A percentile compares a stretch with the other conserved stretches of the same genome.
Evolutionary conservation across 1,284 basidiomycete genomes (phyloP).

Genomic region (Malassezia psittaci): DNA sequence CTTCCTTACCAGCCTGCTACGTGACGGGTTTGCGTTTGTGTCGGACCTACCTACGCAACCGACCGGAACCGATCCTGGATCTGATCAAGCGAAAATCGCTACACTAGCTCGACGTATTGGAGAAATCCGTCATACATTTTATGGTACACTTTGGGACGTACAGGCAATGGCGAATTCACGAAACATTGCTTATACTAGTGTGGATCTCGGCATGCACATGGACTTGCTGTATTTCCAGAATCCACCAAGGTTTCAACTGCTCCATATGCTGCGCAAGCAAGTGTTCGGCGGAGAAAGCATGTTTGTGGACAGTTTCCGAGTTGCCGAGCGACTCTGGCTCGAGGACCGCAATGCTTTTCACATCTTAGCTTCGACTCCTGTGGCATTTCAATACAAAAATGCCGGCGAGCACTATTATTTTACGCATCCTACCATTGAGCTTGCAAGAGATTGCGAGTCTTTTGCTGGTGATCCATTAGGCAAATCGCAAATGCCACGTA

Average conservation of each 20-base stretch:
- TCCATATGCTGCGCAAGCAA: constrained; percentile 65
- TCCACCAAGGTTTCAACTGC: constrained; percentile 79
- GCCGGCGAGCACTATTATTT: constrained; percentile 73
- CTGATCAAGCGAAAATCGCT: constrained; percentile 20
- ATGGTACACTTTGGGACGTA: constrained; percentile 82
- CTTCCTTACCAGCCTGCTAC: constrained; percentile 46
- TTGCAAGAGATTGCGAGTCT: constrained; percentile 47
- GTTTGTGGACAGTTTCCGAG: constrained; percentile 73
- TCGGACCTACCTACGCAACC: constrained; percentile 55
- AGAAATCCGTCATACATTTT: constrained; percentile 75
- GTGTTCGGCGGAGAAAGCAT: constrained; percentile 75
- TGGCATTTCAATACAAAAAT: constrained; percentile 85
- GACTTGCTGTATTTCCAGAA: constrained; percentile 53
- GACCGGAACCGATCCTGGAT: constrained; percentile 28
- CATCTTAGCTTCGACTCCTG: constrained; percentile 58
- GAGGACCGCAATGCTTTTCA: constrained; percentile 56
- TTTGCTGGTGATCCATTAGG: constrained; percentile 21
- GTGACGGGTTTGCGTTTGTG: constrained; percentile 54
- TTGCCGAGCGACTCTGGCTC: constrained; percentile 57
- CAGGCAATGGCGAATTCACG: constrained; percentile 59
- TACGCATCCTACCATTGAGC: constrained; percentile 70
- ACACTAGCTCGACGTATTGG: constrained; percentile 52
- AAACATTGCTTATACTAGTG: constrained; percentile 91
- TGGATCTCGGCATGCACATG: constrained; percentile 82
- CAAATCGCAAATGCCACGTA: constrained; percentile 28